Evolutionary conservation across 2,329 filamentous ascomycete genomes (phyloP), one percentile per base, ranked within the genome.

Genomic region (Chalara sp.): DNA sequence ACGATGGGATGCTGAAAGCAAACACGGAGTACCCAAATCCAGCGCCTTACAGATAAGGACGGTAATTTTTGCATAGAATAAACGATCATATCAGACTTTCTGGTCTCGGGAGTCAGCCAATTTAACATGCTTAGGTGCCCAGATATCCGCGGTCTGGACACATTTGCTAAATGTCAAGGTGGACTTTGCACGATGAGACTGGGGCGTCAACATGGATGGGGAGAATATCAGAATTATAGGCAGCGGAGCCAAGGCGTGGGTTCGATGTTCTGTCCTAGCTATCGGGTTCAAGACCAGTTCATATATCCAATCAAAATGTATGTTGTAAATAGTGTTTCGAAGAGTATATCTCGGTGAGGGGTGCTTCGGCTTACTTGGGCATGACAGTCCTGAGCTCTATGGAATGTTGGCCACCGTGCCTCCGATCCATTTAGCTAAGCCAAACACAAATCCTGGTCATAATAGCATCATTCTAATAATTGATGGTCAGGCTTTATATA

Each of bases 211-310:
- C 46, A 58, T 79, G n/a, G 62, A 66, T 32, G 75, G 69, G 6
- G 81, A 81, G 66, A 73, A 71, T 47, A 72, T 83, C 40, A 79
- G 73, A 0, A 64, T 83, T n/a, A 75, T 84, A 37, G 79, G 80
- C 3, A 83, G 80, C 59, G 76, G 77, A 6, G 78, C 78, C 35
- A 81, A 78, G 69, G n/a, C 63, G 72, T 42, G 70, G 75, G 21
- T 76, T 76, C 58, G 79, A 83, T 58, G 62, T 81, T 13, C 70
- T 83, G 11, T 83, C 29, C 70, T 77, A 6, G 80, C 80, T 0
- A 83, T 79, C 0, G 80, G 80, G 0, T 83, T 83, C 67, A 69
- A 73, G 29, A 76, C 79, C 74, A 82, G 44, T 83, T 83, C 63
- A 72, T 83, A 69, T 70, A 76, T 56, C 78, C 78, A 0, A 79